Evolutionary conservation across 495 filamentous ascomycete genomes (phyloP), one percentile per base, ranked within the genome.

Genomic region (Evernia prunastri): DNA sequence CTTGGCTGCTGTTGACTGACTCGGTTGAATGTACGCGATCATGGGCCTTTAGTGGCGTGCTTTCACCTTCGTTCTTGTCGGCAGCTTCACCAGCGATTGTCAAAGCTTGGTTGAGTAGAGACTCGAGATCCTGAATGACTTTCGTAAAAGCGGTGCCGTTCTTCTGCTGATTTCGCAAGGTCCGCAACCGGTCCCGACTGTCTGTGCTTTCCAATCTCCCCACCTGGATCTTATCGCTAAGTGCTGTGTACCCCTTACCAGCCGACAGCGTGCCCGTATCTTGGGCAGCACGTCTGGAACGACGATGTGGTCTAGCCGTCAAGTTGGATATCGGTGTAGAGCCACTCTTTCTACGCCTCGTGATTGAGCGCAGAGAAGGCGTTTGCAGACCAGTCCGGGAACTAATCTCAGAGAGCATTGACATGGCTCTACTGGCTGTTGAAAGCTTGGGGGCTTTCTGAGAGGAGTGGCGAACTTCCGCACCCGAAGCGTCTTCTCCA

Each of bases 31-130:
- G 18, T 17, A 43, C 20, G 47, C 23, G 56, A 56, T 53, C 53
- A 27, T 68, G 36, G 56, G 23, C 18, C 31, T 25, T 49, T 20
- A 58, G 36, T 8, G 35, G 56, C 31, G 18, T 61, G 31, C 18
- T 63, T 67, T 31, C 66, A 49, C 9, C 66, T 31, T 58, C 63
- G 13, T 60, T 58, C 66, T 72, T 66, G 20, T 73, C 69, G 18
- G 70, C 71, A 56, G 69, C 74, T 59, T 79, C 68, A 31, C 74
- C 71, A 23, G 78, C 80, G 25, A 83, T 67, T 0, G 67, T 70
- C 23, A 80, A 63, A 23, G 80, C 81, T 67, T 82, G 76, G 42
- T 70, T 72, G 23, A 82, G 71, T 17, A 82, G 72, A 51, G 71
- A 65, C 58, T 83, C 80, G 36, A 82, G 72, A 59, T 79, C 73